These are phyloP conservation scores for Erigeron philadelphicus DNA, from an alignment of 140 eudicot genomes.

Conservation along the genomic window DNA sequence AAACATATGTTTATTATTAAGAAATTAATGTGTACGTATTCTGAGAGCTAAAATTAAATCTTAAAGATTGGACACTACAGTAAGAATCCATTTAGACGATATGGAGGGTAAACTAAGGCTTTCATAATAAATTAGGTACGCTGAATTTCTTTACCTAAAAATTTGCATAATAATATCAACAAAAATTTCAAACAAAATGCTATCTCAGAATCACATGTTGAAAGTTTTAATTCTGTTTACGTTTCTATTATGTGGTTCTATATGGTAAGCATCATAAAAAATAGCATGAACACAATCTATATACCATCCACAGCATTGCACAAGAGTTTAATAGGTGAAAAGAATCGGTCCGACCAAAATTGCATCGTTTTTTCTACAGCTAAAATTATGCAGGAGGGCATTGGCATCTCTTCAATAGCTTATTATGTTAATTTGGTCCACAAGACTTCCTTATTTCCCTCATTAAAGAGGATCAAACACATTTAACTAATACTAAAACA, in stretches of 20 bases:
- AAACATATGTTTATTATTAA: not conserved
- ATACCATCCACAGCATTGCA: not conserved
- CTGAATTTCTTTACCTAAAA: not conserved
- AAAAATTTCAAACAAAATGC: not conserved
- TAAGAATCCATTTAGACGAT: not conserved
- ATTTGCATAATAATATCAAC: not conserved
- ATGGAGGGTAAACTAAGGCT: not conserved
- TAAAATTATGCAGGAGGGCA: slow-evolving; percentile 3
- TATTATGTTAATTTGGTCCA: not conserved
- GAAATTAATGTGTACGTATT: not conserved
- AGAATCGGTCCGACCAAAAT: slow-evolving; percentile 4
- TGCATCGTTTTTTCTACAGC: slow-evolving; percentile 2
- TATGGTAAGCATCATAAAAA: not conserved
- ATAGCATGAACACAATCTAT: too few relatives aligned
- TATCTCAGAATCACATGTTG: not conserved
- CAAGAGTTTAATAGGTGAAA: not conserved
- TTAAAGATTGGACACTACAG: not conserved
- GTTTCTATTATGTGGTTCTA: not conserved
- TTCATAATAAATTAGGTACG: not conserved
- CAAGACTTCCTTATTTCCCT: slow-evolving; percentile 7
- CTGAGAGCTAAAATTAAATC: slow-evolving; percentile 11
- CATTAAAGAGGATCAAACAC: not conserved
- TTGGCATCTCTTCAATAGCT: not conserved
- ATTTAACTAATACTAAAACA: not conserved
- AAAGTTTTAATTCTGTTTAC: not conserved